phyloP scores from a whole-genome alignment of 129 eudicot genomes.

The Tagetes erecta region DNA sequence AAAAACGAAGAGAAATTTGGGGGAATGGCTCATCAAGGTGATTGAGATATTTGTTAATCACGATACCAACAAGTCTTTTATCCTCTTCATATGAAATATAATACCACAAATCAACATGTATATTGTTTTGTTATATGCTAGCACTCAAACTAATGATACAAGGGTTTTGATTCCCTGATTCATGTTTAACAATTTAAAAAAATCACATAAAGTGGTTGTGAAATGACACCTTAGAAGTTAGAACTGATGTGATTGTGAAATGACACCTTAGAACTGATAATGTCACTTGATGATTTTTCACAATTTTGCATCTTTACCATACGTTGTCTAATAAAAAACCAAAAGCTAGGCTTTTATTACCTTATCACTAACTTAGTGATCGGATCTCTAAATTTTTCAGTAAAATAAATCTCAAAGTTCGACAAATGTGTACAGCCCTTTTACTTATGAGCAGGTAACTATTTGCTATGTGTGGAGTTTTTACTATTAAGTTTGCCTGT shows the following conservation, averaged over 20 bases:
- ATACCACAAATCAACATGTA: not conserved
- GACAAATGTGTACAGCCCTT: not conserved
- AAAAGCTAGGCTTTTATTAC: not conserved
- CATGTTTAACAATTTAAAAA: not conserved
- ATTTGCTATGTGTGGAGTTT: not conserved
- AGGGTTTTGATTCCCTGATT: not conserved
- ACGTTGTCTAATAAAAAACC: not conserved
- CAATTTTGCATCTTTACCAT: not conserved
- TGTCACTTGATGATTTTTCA: not conserved
- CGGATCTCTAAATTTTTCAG: not conserved
- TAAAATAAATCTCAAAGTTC: not conserved
- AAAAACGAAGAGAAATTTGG: not conserved
- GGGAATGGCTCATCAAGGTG: not conserved
- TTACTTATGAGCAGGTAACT: not conserved
- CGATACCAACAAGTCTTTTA: slow-evolving; percentile 1
- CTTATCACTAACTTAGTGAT: not conserved
- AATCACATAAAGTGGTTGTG: not conserved
- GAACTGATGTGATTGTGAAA: not conserved
- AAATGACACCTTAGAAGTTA: not conserved
- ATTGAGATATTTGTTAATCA: not conserved
- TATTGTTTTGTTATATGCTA: not conserved
- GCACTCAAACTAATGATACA: not conserved
- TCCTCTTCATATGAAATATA: not conserved
- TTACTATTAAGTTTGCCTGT: not conserved
- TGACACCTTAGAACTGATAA: not conserved